phyloP scores from a whole-genome alignment of 192 early-diverging fungal genomes.

The Coemansia sp. region DNA sequence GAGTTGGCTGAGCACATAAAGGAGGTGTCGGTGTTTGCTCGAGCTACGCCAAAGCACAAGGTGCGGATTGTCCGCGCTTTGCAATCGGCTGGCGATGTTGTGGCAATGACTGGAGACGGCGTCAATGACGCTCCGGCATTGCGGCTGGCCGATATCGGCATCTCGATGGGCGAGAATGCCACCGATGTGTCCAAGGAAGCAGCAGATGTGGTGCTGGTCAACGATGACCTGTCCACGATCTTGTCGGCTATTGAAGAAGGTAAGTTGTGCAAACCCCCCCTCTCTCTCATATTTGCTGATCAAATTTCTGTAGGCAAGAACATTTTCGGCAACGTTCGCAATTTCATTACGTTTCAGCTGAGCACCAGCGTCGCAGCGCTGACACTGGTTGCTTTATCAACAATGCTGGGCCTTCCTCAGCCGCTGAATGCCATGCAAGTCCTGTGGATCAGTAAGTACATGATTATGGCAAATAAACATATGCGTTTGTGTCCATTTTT shows the following conservation, averaged over 20 bases:
- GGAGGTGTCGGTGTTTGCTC: conserved; percentile 72
- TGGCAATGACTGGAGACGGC: conserved; percentile 97
- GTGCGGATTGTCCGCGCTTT: conserved; percentile 85
- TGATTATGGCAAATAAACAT: conserved; percentile 40
- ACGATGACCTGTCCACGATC: conserved; percentile 94
- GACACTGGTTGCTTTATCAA: conserved; percentile 81
- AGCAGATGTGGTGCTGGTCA: conserved; percentile 94
- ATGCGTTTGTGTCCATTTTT: conserved; percentile 1
- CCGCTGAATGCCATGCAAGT: conserved; percentile 99
- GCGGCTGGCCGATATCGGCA: conserved; percentile 90
- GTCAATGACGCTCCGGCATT: conserved; percentile 96
- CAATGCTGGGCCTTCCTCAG: conserved; percentile 80
- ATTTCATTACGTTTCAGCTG: conserved; percentile 95
- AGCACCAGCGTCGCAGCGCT: conserved; percentile 92
- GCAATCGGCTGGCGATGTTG: conserved; percentile 80
- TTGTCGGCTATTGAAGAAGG: conserved; percentile 95
- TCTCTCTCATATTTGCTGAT: neutral
- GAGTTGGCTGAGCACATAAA: conserved; percentile 64
- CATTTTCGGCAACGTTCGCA: conserved; percentile 98
- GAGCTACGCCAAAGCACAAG: conserved; percentile 85
- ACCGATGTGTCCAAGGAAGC: conserved; percentile 97
- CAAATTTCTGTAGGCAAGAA: conserved; percentile 56
- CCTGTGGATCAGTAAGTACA: conserved; percentile 78
- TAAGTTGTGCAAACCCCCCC: conserved; percentile 1
- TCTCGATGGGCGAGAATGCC: conserved; percentile 93